phyloP scores from a whole-genome alignment of 2,329 filamentous ascomycete genomes.

The Aspergillus sp. region DNA sequence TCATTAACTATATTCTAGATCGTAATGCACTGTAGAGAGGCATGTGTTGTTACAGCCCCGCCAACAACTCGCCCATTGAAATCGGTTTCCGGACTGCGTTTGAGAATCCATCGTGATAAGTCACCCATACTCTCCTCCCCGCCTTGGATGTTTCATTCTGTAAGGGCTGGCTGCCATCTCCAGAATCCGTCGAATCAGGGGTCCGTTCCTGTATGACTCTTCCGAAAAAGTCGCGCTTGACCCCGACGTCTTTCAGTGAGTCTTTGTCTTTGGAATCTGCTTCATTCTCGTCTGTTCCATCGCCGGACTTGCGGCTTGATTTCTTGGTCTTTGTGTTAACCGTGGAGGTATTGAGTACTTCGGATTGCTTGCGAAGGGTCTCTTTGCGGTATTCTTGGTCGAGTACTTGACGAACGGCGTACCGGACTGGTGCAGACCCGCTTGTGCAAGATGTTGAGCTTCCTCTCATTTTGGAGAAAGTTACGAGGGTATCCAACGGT shows the following conservation, averaged over 20 bases:
- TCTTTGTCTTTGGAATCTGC: constrained; percentile 20
- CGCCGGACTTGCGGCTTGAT: constrained; percentile 18
- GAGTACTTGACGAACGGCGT: constrained; percentile 84
- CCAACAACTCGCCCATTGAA: constrained; percentile 69
- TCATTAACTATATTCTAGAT: too few relatives aligned
- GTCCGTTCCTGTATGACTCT: constrained; percentile 53
- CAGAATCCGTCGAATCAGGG: constrained; percentile 33
- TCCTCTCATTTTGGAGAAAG: constrained; percentile 47
- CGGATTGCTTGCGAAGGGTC: constrained; percentile 58
- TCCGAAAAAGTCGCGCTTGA: constrained; percentile 83
- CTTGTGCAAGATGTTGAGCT: constrained; percentile 43
- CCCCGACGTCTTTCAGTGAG: constrained; percentile 27
- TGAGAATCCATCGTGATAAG: constrained; percentile 81
- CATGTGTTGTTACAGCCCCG: constrained; percentile 23
- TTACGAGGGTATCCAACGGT: constrained; percentile 68
- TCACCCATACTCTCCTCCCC: constrained; percentile 70
- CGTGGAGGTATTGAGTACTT: constrained; percentile 40
- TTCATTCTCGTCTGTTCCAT: constrained; percentile 13
- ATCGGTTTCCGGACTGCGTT: constrained; percentile 90
- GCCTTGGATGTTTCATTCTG: constrained; percentile 28
- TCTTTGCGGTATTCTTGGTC: constrained; percentile 82
- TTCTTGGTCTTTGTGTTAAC: constrained; percentile 13
- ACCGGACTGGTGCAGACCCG: constrained; percentile 69
- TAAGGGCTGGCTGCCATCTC: constrained; percentile 14
- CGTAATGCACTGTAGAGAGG: too few relatives aligned